Conservation (phyloP, 441 rosid species). For the Erodium chrysanthum region DNA sequence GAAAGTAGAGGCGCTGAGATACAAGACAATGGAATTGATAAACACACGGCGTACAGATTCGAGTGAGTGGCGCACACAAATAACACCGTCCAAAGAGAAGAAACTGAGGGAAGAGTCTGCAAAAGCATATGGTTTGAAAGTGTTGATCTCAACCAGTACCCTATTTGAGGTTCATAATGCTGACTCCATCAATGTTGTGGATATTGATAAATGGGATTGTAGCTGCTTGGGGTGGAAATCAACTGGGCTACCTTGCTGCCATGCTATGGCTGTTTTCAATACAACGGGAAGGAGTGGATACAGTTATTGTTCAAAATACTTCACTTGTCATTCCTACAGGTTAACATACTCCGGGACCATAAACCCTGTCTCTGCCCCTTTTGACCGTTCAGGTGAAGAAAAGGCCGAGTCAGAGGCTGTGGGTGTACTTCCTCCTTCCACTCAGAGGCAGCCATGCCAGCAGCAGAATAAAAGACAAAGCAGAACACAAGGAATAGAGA, state of each 20-base stretch:
- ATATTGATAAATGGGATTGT: conserved; percentile 49
- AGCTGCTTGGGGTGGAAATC: conserved; percentile 67
- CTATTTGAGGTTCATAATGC: conserved; percentile 74
- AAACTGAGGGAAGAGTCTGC: conserved; percentile 44
- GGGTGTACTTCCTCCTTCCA: conserved; percentile 52
- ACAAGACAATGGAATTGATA: conserved; percentile 50
- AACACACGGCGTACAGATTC: conserved; percentile 38
- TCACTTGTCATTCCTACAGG: conserved; percentile 47
- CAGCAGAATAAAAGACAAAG: conserved; percentile 30
- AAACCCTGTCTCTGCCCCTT: conserved; percentile 29
- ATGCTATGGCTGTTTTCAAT: conserved; percentile 71
- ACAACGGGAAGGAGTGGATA: conserved; percentile 39
- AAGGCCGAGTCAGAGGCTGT: conserved; percentile 24
- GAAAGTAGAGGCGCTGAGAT: conserved; percentile 46
- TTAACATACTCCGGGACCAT: conserved; percentile 44
- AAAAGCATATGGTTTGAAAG: conserved; percentile 44
- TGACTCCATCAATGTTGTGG: conserved; percentile 57
- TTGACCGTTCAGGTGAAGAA: conserved; percentile 23
- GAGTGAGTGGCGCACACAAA: conserved; percentile 44
- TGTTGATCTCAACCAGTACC: conserved; percentile 63
- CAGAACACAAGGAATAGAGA: conserved; percentile 38
- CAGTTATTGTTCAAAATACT: conserved; percentile 59
- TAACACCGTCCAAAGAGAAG: conserved; percentile 64
- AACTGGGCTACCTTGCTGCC: conserved; percentile 69
- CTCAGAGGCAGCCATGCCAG: conserved; percentile 32